A percentile compares a stretch with the other conserved stretches of the same genome.
These are phyloP conservation scores for Monosporozyma aquatica DNA, from an alignment of 805 yeast genomes.

Conservation along the genomic window DNA sequence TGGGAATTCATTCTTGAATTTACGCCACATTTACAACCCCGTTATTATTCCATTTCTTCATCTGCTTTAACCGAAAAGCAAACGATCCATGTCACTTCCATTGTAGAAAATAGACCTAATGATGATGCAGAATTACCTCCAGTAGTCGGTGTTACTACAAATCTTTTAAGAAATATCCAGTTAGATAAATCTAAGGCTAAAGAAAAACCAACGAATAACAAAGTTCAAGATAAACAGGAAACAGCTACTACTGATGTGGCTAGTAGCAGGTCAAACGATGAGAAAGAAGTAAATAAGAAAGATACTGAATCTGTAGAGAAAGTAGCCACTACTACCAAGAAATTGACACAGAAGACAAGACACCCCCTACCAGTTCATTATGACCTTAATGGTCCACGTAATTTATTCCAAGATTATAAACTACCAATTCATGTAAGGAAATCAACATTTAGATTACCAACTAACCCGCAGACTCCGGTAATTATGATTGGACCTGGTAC, in stretches of 20 bases:
- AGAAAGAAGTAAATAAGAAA: not conserved
- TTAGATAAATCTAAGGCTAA: conserved; percentile 13
- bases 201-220: not conserved
- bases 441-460: conserved; percentile 88
- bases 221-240: too few relatives aligned
- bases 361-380: conserved; percentile 42
- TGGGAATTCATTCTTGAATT: conserved; percentile 78
- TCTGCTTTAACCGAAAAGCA: conserved; percentile 72
- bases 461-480: conserved; percentile 77
- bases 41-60: conserved; percentile 95
- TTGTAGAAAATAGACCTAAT: conserved; percentile 58
- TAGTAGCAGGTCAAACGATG: too few relatives aligned
- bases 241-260: too few relatives aligned
- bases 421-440: conserved; percentile 90
- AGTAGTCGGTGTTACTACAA: conserved; percentile 76
- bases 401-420: conserved; percentile 36
- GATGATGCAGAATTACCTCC: conserved; percentile 17
- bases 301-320: not conserved
- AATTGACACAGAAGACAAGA: not conserved
- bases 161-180: conserved; percentile 68
- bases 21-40: conserved; percentile 76
- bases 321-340: not conserved
- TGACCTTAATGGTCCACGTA: conserved; percentile 79
- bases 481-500: conserved; percentile 98
- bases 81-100: conserved; percentile 77